Conservation (phyloP, 2,329 filamentous ascomycete species). For the Ceratocystis cubensis region DNA sequence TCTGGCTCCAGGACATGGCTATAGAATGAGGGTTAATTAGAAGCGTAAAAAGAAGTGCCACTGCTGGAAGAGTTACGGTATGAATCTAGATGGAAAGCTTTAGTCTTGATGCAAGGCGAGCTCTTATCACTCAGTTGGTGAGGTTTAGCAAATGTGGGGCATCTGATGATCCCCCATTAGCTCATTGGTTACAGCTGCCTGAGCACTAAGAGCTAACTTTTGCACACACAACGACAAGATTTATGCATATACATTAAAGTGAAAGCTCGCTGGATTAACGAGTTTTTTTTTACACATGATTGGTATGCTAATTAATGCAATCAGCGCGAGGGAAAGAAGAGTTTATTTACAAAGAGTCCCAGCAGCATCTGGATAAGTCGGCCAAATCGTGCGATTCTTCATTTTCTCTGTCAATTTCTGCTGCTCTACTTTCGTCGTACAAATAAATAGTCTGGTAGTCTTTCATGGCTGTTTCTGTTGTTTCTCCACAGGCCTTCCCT, state of each 20-base stretch:
- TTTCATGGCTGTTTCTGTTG: constrained; percentile 1
- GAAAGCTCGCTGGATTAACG: no score
- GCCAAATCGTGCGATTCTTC: no score
- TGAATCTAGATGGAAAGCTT: neutral
- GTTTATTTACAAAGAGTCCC: neutral
- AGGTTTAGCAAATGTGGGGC: neutral
- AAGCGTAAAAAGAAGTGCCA: neutral
- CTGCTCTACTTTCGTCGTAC: no score
- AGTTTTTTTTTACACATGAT: no score
- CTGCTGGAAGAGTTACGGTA: neutral
- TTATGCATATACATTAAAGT: no score
- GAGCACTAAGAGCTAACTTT: neutral
- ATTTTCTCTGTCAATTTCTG: no score
- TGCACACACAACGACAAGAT: no score
- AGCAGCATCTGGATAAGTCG: no score
- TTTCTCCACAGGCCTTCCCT: neutral
- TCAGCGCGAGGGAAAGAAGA: neutral
- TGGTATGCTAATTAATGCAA: no score
- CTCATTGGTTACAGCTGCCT: neutral
- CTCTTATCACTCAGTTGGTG: neutral
- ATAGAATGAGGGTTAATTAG: constrained; percentile 16
- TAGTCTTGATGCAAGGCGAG: neutral
- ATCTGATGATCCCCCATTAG: neutral
- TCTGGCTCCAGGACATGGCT: constrained; percentile 69
- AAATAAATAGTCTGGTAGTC: neutral